Evolutionary conservation across 1,284 basidiomycete genomes (phyloP).

Genomic region (Tilletia setariae): DNA sequence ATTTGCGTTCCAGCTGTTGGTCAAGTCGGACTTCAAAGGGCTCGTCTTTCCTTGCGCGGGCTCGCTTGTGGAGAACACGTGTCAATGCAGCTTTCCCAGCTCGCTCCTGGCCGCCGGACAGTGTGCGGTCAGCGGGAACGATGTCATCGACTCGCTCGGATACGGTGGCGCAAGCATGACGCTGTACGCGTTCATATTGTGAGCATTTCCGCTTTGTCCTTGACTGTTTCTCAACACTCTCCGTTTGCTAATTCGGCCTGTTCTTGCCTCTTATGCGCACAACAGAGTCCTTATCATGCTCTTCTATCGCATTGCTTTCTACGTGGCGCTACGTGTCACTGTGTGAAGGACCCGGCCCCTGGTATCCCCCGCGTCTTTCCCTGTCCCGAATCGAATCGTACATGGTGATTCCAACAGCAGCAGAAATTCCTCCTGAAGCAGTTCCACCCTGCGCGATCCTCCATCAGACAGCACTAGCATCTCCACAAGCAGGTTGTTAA

Average conservation of each 20-base stretch:
- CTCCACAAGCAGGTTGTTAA: too few relatives aligned
- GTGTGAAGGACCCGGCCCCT: too few relatives aligned
- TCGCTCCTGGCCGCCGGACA: constrained; percentile 21
- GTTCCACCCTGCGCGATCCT: too few relatives aligned
- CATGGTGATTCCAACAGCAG: too few relatives aligned
- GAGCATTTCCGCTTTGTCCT: background rate
- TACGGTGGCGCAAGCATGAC: constrained; percentile 36
- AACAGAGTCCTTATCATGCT: constrained; percentile 20
- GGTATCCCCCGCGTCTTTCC: too few relatives aligned
- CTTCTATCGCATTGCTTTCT: constrained; percentile 20
- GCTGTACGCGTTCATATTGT: constrained; percentile 47
- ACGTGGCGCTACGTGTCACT: background rate
- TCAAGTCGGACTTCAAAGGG: constrained; percentile 58
- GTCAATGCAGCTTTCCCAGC: constrained; percentile 26
- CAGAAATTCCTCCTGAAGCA: too few relatives aligned
- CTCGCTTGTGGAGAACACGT: constrained; percentile 39
- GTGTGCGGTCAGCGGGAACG: constrained; percentile 27
- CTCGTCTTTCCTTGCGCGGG: constrained; percentile 58
- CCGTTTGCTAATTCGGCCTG: background rate
- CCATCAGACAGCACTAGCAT: too few relatives aligned
- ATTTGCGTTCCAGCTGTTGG: constrained; percentile 58
- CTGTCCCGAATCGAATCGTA: too few relatives aligned
- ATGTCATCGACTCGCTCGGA: constrained; percentile 34
- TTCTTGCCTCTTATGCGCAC: too few relatives aligned
- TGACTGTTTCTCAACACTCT: background rate